These are phyloP conservation scores for Daldinia eschscholtzii DNA, from an alignment of 2,329 filamentous ascomycete species.

Conservation along the genomic window DNA sequence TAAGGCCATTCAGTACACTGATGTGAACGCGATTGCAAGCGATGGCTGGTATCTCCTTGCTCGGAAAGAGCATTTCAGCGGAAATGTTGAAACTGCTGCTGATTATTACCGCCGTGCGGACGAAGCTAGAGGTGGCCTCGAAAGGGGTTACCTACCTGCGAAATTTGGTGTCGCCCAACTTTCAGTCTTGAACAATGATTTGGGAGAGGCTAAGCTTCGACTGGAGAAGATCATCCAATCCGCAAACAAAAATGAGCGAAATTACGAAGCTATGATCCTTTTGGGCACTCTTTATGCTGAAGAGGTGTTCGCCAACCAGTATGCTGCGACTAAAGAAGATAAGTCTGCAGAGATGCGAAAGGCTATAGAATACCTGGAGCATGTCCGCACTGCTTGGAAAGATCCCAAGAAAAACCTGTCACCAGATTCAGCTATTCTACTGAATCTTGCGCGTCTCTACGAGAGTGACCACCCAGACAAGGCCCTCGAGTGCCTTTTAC, in stretches of 20 bases:
- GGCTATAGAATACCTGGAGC: conserved; percentile 85
- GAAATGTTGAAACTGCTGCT: conserved; percentile 78
- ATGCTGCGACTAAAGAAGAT: conserved; percentile 81
- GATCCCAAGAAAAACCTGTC: conserved; percentile 86
- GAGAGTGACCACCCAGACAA: conserved; percentile 89
- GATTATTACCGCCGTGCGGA: conserved; percentile 93
- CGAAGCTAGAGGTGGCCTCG: conserved; percentile 89
- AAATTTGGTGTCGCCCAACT: conserved; percentile 96
- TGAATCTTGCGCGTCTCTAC: conserved; percentile 93
- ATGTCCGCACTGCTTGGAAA: conserved; percentile 89
- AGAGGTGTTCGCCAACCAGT: conserved; percentile 86
- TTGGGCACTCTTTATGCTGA: conserved; percentile 94
- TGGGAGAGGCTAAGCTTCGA: conserved; percentile 91
- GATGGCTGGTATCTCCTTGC: conserved; percentile 98
- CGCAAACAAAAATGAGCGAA: conserved; percentile 70
- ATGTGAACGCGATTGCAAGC: conserved; percentile 95
- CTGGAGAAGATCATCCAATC: conserved; percentile 95
- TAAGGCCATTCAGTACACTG: conserved; percentile 94
- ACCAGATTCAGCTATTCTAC: conserved; percentile 86
- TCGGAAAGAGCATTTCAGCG: conserved; percentile 87
- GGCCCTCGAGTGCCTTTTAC: conserved; percentile 89
- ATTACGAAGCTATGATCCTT: conserved; percentile 89
- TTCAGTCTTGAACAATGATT: conserved; percentile 84
- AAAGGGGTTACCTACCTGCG: conserved; percentile 90
- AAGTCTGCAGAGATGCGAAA: conserved; percentile 88